Conservation (phyloP, 306 rosid species). For the Quillaja saponaria region DNA sequence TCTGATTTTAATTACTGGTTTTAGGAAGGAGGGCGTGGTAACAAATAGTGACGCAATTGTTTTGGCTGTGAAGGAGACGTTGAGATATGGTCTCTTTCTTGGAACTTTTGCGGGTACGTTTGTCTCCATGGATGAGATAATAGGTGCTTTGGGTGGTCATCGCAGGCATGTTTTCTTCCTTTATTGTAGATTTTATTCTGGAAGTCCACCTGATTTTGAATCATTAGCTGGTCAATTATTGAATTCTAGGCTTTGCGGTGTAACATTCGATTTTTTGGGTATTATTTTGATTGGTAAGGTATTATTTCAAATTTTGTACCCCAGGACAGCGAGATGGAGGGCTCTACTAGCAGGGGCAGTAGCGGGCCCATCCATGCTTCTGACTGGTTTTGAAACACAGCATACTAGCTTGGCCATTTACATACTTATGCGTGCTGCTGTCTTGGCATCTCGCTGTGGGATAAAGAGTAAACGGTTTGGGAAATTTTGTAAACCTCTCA, state of each 20-base stretch:
- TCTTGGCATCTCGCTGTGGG: slow-evolving; percentile 90
- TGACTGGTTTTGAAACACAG: slow-evolving; percentile 78
- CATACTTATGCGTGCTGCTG: slow-evolving; percentile 92
- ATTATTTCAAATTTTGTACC: slow-evolving; percentile 33
- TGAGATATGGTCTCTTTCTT: slow-evolving; percentile 90
- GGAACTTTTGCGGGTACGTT: slow-evolving; percentile 91
- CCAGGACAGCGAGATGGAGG: slow-evolving; percentile 97
- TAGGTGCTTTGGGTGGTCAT: slow-evolving; percentile 74
- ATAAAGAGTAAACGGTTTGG: slow-evolving; percentile 92
- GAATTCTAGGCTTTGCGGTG: not conserved
- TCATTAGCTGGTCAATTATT: slow-evolving; percentile 3
- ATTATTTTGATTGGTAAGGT: slow-evolving; percentile 29
- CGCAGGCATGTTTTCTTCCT: slow-evolving; percentile 73
- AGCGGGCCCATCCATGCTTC: slow-evolving; percentile 92
- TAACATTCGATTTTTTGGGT: slow-evolving; percentile 2
- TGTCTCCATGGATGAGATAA: slow-evolving; percentile 79
- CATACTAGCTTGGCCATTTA: slow-evolving; percentile 90
- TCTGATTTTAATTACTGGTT: not conserved
- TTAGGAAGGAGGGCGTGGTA: slow-evolving; percentile 58
- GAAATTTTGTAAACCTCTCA: slow-evolving; percentile 81
- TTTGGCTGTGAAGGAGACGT: slow-evolving; percentile 73
- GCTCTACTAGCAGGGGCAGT: slow-evolving; percentile 89
- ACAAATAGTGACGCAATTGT: slow-evolving; percentile 69
- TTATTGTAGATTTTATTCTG: not conserved
- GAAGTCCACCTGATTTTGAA: not conserved